These are phyloP conservation scores for Paradendryphiella salina DNA, from an alignment of 2,329 filamentous ascomycete species.

Conservation along the genomic window DNA sequence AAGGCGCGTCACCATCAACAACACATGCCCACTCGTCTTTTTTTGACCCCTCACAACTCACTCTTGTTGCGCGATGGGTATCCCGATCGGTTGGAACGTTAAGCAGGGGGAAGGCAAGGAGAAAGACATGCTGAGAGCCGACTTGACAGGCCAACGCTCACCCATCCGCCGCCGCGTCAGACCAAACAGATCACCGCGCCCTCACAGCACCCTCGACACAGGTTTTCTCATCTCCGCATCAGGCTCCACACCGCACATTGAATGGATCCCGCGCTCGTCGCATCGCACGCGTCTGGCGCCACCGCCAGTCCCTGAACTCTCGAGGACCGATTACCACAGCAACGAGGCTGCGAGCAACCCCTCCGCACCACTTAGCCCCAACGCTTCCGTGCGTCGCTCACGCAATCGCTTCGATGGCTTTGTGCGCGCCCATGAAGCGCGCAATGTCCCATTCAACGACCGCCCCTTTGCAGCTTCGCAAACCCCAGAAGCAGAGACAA, in stretches of 20 bases:
- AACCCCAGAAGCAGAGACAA: conserved; percentile 8
- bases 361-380: conserved; percentile 20
- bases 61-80: conserved; percentile 49
- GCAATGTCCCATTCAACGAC: conserved; percentile 13
- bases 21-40: conserved; percentile 11
- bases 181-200: conserved; percentile 28
- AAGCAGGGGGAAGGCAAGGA: conserved; percentile 53
- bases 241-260: conserved; percentile 17
- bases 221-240: conserved; percentile 21
- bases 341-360: conserved; percentile 21
- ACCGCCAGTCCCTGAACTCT: conserved; percentile 43
- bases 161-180: conserved; percentile 59
- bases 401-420: conserved; percentile 15
- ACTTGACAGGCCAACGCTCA: conserved; percentile 59
- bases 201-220: conserved; percentile 21
- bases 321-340: conserved; percentile 22
- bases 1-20: conserved; percentile 34
- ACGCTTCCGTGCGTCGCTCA: conserved; percentile 19
- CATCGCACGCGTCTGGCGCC: conserved; percentile 32
- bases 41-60: conserved; percentile 17
- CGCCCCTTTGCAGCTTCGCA: conserved; percentile 30
- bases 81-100: conserved; percentile 55
- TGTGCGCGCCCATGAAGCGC: conserved; percentile 21
- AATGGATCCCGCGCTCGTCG: conserved; percentile 22
- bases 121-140: conserved; percentile 54